phyloP scores from a whole-genome alignment of 257 asterid genomes.

The Solanum piurae region DNA sequence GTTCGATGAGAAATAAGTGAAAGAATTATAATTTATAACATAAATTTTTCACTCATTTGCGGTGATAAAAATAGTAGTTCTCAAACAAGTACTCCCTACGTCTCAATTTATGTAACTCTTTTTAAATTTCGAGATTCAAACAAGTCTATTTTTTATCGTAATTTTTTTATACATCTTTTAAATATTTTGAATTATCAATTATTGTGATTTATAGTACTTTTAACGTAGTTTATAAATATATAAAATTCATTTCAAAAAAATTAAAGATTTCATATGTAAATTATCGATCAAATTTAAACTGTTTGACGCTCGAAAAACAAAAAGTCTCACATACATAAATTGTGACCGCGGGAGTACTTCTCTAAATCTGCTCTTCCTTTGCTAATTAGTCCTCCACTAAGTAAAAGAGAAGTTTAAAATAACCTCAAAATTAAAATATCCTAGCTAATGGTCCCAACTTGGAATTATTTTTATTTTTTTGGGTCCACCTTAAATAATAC shows the following conservation, averaged over 20 bases:
- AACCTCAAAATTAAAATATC: background rate
- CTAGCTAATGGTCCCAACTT: background rate
- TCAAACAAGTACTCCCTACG: background rate
- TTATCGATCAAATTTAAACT: fast-evolving
- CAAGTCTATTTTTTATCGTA: too few relatives aligned
- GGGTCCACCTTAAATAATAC: background rate
- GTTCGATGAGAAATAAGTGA: background rate
- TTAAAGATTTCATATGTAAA: too few relatives aligned
- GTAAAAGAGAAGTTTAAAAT: background rate
- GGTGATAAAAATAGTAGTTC: too few relatives aligned
- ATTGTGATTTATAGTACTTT: background rate
- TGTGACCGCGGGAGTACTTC: background rate
- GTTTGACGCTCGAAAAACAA: fast-evolving
- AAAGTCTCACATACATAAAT: too few relatives aligned
- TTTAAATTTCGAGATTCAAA: too few relatives aligned
- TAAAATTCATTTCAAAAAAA: too few relatives aligned
- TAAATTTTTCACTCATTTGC: too few relatives aligned
- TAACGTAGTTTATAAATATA: too few relatives aligned
- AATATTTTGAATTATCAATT: background rate
- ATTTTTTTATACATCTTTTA: too few relatives aligned
- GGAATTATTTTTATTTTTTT: background rate
- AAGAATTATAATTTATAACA: too few relatives aligned
- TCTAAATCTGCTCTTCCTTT: background rate
- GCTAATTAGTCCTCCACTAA: background rate
- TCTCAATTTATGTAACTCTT: too few relatives aligned